Percentiles rank a stretch among this genome's conserved stretches.
phyloP scores from a whole-genome alignment of 495 filamentous ascomycete genomes.

The Daldinia caldariorum region DNA sequence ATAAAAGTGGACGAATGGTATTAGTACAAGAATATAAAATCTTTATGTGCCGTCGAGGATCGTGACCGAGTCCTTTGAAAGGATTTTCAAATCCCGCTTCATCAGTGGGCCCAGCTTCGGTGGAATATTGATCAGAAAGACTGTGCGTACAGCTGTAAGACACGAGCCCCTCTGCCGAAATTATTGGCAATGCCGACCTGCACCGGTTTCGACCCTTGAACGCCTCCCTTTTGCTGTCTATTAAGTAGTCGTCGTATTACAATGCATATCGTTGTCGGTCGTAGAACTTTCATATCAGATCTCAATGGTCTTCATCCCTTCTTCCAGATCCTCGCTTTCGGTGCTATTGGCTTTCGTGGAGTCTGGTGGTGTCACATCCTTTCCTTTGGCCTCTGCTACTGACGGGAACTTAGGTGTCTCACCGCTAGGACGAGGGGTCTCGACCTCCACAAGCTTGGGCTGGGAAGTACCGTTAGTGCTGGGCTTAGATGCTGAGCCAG shows the following conservation, averaged over 20 bases:
- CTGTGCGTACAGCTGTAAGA: conserved; percentile 23
- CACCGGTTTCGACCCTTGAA: conserved; percentile 42
- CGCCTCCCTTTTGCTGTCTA: conserved; percentile 46
- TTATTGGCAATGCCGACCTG: conserved; percentile 23
- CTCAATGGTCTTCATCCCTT: conserved; percentile 68
- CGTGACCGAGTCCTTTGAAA: conserved; percentile 6
- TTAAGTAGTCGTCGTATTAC: conserved; percentile 46
- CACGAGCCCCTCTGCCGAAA: conserved; percentile 14
- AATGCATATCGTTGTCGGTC: conserved; percentile 44
- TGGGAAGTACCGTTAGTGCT: conserved; percentile 42
- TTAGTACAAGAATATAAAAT: conserved; percentile 45
- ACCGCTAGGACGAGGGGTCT: conserved; percentile 61
- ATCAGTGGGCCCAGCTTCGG: conserved; percentile 14
- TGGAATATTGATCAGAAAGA: conserved; percentile 28
- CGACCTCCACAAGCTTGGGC: conserved; percentile 60
- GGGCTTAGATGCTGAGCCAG: conserved; percentile 34
- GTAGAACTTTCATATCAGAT: conserved; percentile 55
- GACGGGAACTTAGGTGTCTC: conserved; percentile 48
- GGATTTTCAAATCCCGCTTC: conserved; percentile 28
- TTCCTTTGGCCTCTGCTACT: conserved; percentile 36
- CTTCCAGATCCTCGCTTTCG: conserved; percentile 48
- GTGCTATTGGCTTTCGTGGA: conserved; percentile 41
- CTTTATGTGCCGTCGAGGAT: conserved; percentile 33
- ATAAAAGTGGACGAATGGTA: conserved; percentile 32
- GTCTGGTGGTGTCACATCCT: conserved; percentile 37